A percentile compares a stretch with the other conserved stretches of the same genome.
Evolutionary conservation across 306 rosid species (phyloP).

Genomic region (Carpinus viminea): DNA sequence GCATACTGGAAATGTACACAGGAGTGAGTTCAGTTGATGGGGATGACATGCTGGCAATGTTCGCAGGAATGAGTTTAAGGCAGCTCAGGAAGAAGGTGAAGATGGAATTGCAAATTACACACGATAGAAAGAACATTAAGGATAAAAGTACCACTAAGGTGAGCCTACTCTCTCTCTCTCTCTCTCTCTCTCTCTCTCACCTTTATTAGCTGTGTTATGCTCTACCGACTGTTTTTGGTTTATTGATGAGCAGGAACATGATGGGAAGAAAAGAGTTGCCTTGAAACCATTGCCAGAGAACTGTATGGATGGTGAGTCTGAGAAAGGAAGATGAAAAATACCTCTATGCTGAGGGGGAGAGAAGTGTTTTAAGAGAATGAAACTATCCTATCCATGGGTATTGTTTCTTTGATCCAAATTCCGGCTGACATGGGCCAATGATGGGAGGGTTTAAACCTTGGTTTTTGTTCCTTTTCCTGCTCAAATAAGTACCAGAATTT

Average conservation of each 20-base stretch:
- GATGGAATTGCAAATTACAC: conserved; percentile 22
- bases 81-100: conserved; percentile 51
- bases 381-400: no score
- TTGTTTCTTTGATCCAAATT: neutral
- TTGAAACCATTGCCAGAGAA: conserved; percentile 66
- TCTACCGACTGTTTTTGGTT: neutral
- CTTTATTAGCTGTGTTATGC: neutral
- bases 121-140: conserved; percentile 10
- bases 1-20: neutral
- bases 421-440: neutral
- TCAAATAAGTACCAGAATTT: neutral
- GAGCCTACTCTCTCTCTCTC: neutral
- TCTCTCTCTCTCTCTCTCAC: neutral
- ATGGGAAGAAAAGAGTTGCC: conserved; percentile 62
- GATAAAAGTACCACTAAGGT: conserved; percentile 17
- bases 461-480: conserved; percentile 16
- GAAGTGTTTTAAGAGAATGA: neutral
- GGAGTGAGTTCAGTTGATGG: conserved; percentile 23
- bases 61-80: conserved; percentile 36
- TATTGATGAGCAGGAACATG: conserved; percentile 34
- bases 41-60: neutral
- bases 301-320: conserved; percentile 31
- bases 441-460: conserved; percentile 29
- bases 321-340: conserved; percentile 19
- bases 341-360: neutral